Evolutionary conservation across 805 yeast species (phyloP).

Genomic region (Sungouiozyma intestinalis): DNA sequence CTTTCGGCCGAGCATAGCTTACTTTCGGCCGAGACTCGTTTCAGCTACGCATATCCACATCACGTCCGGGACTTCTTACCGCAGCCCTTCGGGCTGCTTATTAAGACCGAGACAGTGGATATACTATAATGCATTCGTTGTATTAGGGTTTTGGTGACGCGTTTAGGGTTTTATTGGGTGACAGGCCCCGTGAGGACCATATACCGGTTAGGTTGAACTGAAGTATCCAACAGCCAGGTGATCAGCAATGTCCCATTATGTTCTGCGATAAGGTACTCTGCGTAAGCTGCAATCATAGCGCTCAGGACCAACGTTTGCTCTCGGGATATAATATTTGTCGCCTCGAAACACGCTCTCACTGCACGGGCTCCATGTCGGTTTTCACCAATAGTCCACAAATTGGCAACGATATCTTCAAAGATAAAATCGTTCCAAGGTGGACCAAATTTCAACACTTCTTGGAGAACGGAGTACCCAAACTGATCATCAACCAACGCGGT

Average conservation of each 20-base stretch:
- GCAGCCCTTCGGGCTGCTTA: no score
- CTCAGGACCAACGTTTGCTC: constrained; percentile 68
- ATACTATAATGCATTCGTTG: no score
- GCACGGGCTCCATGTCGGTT: constrained; percentile 95
- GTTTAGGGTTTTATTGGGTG: constrained; percentile 47
- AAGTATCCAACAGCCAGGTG: constrained; percentile 92
- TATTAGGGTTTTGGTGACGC: constrained; percentile 74
- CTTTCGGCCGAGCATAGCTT: no score
- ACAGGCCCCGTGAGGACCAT: constrained; percentile 52
- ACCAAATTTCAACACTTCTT: constrained; percentile 85
- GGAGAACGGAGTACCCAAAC: constrained; percentile 95
- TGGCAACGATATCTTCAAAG: constrained; percentile 66
- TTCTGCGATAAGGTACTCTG: constrained; percentile 69
- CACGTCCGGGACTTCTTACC: no score
- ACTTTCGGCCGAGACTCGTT: no score
- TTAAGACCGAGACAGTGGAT: no score
- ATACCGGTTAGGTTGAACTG: constrained; percentile 54
- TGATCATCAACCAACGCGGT: constrained; percentile 86
- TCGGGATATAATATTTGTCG: constrained; percentile 40
- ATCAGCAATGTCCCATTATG: constrained; percentile 82
- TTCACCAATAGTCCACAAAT: constrained; percentile 69
- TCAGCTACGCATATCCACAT: no score
- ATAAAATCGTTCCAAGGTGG: constrained; percentile 83
- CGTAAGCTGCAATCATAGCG: constrained; percentile 64
- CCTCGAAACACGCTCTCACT: constrained; percentile 83